Evolutionary conservation across 805 yeast species (phyloP), one percentile per base, ranked within the genome.

Genomic region (Myxozyma udenii): DNA sequence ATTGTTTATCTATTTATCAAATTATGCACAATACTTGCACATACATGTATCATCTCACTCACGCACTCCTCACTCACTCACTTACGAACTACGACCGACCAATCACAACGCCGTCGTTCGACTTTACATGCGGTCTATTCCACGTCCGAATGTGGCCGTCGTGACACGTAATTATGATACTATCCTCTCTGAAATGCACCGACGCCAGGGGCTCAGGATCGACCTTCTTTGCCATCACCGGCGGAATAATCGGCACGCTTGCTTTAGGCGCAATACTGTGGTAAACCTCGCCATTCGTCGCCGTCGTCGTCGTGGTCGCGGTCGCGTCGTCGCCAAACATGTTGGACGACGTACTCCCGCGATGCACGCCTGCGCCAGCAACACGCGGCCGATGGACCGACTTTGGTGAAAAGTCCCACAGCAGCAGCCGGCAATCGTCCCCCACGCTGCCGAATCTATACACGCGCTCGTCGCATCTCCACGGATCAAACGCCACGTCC

Each of bases 381-480:
- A 57, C 58, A 14, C 54, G 28, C 6, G 61, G 62, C 32, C 64
- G 44, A 3, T 62, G 66, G 37, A 76, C 60, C 32, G 71, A 66
- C 52, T 72, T 64, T 2, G 80, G 81, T 12, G 74, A 70, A 53
- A 80, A 78, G 54, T 80, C 84, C 77, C 81, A 80, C 33, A 78
- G 67, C 18, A 75, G 59, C 5, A 80, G 60, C 22, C 68, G 67
- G 2, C 82, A 80, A 57, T 80, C 85, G 50, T 79, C 82, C 7
- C 81, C 81, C 18, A 74, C 80, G 11, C 78, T 68, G 3, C 79
- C 80, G 6, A 80, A 66, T 28, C 81, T 65, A 60, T 79, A 79
- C 19, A 66, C 63, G 2, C 70, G 62, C 1, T 63, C 62, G 35
- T 69, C 71, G 42, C 64, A 61, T 41, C 68, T 64, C 58, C 61